Evolutionary conservation across 352 stramenopile species (phyloP).

Genomic region (Pythium chondricola): DNA sequence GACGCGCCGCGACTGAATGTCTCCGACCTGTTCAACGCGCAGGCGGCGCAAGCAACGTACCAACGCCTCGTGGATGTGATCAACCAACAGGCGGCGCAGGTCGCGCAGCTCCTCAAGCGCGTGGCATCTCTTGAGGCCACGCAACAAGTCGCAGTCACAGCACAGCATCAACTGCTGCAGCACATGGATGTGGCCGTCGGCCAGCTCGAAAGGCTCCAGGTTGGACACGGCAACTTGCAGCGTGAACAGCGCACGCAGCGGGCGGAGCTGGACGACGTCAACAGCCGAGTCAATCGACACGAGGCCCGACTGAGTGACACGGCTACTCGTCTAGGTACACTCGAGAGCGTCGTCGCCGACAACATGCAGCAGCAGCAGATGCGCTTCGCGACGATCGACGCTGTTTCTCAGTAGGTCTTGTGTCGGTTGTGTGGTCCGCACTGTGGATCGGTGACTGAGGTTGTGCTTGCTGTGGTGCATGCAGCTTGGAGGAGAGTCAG

Average conservation of each 20-base stretch:
- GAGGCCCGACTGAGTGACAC: too few species aligned
- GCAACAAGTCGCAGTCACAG: conserved; percentile 19
- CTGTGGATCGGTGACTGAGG: too few species aligned
- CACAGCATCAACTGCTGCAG: conserved; percentile 19
- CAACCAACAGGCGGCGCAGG: conserved; percentile 41
- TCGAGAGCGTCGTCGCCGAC: too few species aligned
- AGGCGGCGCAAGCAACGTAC: conserved; percentile 38
- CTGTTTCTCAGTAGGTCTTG: too few species aligned
- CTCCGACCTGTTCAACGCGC: conserved; percentile 47
- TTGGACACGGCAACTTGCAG: neutral
- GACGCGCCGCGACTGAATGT: conserved; percentile 15
- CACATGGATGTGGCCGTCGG: conserved; percentile 15
- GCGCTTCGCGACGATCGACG: too few species aligned
- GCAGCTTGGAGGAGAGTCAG: conserved; percentile 44
- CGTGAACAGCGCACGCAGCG: neutral
- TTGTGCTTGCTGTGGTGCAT: too few species aligned
- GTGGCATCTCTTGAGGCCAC: conserved; percentile 26
- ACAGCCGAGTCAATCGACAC: neutral
- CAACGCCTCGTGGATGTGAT: conserved; percentile 57
- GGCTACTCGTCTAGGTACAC: too few species aligned
- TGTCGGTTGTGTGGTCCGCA: too few species aligned
- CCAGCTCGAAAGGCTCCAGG: conserved; percentile 11
- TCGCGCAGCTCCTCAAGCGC: conserved; percentile 26
- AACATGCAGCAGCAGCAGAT: too few species aligned
- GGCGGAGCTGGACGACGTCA: neutral